Conservation (phyloP, 139 green algal species). For the Closterium sp. region DNA sequence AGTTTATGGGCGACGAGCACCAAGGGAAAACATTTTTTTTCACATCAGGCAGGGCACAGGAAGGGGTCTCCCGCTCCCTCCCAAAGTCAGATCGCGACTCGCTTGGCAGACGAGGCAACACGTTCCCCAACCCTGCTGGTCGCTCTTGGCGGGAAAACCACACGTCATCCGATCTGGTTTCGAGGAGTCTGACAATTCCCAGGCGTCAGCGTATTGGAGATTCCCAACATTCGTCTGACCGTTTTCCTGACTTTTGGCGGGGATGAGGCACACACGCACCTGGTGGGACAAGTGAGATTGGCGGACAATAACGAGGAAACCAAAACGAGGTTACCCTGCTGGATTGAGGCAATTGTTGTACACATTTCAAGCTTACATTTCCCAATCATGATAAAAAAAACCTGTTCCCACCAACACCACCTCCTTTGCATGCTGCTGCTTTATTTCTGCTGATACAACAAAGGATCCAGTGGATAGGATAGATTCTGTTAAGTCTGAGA, state of each 20-base stretch:
- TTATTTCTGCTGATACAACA: too few species aligned
- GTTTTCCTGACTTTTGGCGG: background rate
- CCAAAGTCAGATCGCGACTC: background rate
- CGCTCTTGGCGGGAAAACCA: background rate
- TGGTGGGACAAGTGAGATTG: background rate
- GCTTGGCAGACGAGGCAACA: background rate
- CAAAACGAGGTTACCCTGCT: background rate
- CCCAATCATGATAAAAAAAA: too few species aligned
- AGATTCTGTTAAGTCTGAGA: too few species aligned
- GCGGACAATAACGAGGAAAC: background rate
- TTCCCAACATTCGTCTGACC: background rate
- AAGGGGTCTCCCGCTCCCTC: background rate
- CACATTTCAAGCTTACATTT: background rate
- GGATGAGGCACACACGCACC: background rate
- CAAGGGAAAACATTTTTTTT: background rate
- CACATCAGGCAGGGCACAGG: background rate
- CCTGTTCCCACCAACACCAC: too few species aligned
- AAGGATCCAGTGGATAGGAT: too few species aligned
- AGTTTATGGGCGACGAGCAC: background rate
- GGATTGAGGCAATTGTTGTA: background rate
- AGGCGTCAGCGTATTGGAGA: background rate
- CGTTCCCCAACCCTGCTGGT: background rate
- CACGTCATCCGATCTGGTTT: background rate
- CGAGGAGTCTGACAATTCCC: background rate
- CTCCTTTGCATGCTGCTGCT: too few species aligned